Evolutionary conservation across 371 early-diverging fungal species (phyloP).

Genomic region (Apophysomyces sp.): DNA sequence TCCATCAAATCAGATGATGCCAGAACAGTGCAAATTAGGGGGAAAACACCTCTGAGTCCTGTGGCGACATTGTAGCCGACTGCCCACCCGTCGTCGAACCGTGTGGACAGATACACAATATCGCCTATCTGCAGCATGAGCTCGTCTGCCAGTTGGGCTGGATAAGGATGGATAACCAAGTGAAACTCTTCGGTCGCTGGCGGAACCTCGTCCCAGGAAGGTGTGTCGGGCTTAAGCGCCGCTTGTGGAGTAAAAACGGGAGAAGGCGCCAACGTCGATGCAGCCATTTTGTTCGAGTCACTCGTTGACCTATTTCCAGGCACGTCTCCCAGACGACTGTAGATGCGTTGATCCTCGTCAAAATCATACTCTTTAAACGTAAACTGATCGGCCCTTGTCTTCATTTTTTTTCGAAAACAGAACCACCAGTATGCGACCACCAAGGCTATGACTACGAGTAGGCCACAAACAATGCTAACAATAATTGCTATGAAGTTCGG

Average conservation of each 20-base stretch:
- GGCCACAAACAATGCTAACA: slow-evolving; percentile 24
- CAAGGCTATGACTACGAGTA: slow-evolving; percentile 11
- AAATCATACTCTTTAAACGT: neutral
- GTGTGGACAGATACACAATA: slow-evolving; percentile 57
- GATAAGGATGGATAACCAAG: slow-evolving; percentile 59
- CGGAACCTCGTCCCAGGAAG: neutral
- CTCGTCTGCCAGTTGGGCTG: slow-evolving; percentile 68
- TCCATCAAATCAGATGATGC: slow-evolving; percentile 38
- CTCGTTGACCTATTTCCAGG: neutral
- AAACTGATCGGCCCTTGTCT: neutral
- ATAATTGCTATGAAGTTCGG: slow-evolving; percentile 1
- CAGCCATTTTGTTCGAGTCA: neutral
- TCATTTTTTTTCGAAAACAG: slow-evolving; percentile 2
- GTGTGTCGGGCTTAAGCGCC: neutral
- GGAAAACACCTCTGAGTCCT: slow-evolving; percentile 71
- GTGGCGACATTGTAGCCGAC: slow-evolving; percentile 69
- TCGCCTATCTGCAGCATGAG: slow-evolving; percentile 66
- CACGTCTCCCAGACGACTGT: neutral
- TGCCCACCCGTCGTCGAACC: slow-evolving; percentile 76
- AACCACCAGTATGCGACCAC: slow-evolving; percentile 6
- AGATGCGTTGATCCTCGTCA: neutral
- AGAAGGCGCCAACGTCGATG: neutral
- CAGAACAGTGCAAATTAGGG: slow-evolving; percentile 60
- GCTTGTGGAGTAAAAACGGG: neutral
- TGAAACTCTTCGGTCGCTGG: slow-evolving; percentile 36